Percentiles rank a stretch among this genome's conserved stretches.
These are phyloP conservation scores for Mucor velutinosus DNA, from an alignment of 371 early-diverging fungal genomes.

Conservation along the genomic window DNA sequence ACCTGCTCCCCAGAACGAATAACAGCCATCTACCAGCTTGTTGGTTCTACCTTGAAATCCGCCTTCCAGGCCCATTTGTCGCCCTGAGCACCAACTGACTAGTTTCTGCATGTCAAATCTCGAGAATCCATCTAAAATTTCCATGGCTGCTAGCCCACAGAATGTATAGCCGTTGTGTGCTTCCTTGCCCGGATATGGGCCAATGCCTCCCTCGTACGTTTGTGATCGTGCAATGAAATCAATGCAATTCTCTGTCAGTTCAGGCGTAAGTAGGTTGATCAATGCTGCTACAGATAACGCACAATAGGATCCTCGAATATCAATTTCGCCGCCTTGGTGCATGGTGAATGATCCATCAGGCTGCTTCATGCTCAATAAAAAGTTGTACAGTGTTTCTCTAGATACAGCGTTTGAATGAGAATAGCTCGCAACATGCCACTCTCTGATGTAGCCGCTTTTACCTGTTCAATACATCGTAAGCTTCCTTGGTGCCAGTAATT, in stretches of 20 bases:
- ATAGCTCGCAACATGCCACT: neutral
- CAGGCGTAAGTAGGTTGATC: constrained; percentile 78
- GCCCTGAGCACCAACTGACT: constrained; percentile 68
- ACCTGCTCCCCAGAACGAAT: constrained; percentile 96
- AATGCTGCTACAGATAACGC: constrained; percentile 81
- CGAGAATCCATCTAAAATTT: constrained; percentile 69
- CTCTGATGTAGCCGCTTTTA: neutral
- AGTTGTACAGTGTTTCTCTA: constrained; percentile 68
- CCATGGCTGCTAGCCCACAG: constrained; percentile 92
- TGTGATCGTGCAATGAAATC: constrained; percentile 80
- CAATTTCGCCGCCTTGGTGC: constrained; percentile 93
- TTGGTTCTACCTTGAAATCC: constrained; percentile 97
- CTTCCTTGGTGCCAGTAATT: constrained; percentile 71
- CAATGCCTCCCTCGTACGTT: constrained; percentile 96
- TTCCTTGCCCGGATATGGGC: constrained; percentile 85
- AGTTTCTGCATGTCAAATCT: constrained; percentile 64
- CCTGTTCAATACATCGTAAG: constrained; percentile 72
- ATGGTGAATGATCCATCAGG: constrained; percentile 90
- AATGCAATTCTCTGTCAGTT: constrained; percentile 69
- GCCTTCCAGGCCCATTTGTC: constrained; percentile 92
- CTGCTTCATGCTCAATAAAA: constrained; percentile 83
- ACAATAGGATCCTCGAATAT: constrained; percentile 93
- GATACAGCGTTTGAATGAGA: neutral
- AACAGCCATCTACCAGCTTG: constrained; percentile 98
- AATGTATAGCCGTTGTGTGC: constrained; percentile 98